Base-by-base conservation (phyloP, 306 rosid species). In the Vigna hirtella region DNA sequence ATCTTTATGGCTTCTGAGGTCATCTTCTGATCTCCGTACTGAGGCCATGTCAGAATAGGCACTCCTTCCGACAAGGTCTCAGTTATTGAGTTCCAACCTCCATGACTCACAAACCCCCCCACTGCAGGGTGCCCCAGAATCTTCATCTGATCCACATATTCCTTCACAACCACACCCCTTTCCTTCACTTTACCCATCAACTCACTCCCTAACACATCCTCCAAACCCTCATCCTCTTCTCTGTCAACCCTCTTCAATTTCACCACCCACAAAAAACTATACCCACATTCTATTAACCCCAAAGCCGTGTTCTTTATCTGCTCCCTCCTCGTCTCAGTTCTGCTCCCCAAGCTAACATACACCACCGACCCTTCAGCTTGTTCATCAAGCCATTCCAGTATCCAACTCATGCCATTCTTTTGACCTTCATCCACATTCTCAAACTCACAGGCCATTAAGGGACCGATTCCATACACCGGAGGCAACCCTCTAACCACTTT, bases 331-430 rank as follows among this genome's bases (percentile, higher is more conserved):
- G 70, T 65, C 28, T 82, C 81, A 1, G 85, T 88, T 45, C 74
- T 74, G 61, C 84, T 90, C 1, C 89, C 92, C 14, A 88, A 90
- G 78, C 88, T 45, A 6, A 74, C 84, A 10, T 66, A 86, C 18
- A 87, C 87, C 2, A 90, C 93, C 3, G 91, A 87, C 8, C 71
- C 81, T 1, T 30, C 58, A 8, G 76, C 76, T 51, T 80, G 83
- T 1, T 49, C 45, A 20, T 89, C 82, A 5, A 89, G 79, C 90
- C 91, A 89, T 58, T 80, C 14, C 69, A 66, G 20, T 24, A 38
- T 36, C 8, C 66, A 9, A 24, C 16, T 12, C 40, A 59, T 59
- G 42, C 9, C 2, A 26, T 42, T 18, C 66, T 9, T 4, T 59
- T 24, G 9, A 59, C 42, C 66, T 28, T 28, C 11, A 12, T 26